Base-by-base conservation (phyloP, 1,284 basidiomycete genomes). In the Erythrobasidium hasegawianum region DNA sequence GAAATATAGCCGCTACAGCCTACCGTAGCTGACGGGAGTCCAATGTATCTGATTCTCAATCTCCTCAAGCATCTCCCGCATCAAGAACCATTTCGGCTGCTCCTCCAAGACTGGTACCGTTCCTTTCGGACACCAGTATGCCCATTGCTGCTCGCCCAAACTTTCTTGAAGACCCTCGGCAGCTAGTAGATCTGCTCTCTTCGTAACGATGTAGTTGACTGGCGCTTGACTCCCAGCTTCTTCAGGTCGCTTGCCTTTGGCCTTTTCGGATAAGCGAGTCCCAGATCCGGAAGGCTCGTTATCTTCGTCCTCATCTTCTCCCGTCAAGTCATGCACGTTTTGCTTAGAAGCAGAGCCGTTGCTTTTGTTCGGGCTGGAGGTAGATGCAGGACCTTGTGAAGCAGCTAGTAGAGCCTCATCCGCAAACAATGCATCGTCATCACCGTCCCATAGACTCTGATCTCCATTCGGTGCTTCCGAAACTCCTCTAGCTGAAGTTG, bases 61-160 rank as follows among this genome's bases (percentile, higher is more conserved):
- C 79, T 99, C 96, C 69, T 91, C 83, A 55, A 99, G 76, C 0
- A 96, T 84, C 13, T 93, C 89, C 0, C 86, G 84, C 2, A 99
- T 79, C 2, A 97, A 77, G 58, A 83, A 83, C 95, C 96, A 98
- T 75, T 99, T 99, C 0, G 95, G 95, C 43, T 90, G 83, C 75
- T 97, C 94, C 76, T 98, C 95, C 18, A 98, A 81, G 0, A 93
- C 84, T 0, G 90, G 89, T 45, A 90, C 86, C 74, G 96, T 87
- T 0, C 85, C 87, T 9, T 85, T 81, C 0, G 91, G 89, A 10
- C 90, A 90, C 39, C 65, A 69, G 10, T 50, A 55, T 14, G 61
- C 56, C 53, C 62, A 57, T 7, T 60, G 41, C 5, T 52, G 39
- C 18, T 72, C 77, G 43, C 43, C 43, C 16, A 73, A 75, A 75